These are phyloP conservation scores for Boechera retrofracta DNA, from an alignment of 345 rosid genomes.

Conservation along the genomic window DNA sequence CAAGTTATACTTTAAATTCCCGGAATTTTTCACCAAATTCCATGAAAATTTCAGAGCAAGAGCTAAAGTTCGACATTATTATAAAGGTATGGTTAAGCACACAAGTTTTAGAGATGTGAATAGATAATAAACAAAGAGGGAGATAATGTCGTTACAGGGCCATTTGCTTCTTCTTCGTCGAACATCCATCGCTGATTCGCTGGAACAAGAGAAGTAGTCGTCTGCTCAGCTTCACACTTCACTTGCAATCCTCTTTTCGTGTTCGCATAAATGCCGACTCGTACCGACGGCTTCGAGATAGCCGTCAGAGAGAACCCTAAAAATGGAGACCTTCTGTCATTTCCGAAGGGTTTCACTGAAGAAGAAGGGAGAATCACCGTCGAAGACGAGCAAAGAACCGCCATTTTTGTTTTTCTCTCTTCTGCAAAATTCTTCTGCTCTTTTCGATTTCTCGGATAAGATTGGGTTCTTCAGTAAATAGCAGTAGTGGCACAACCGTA, in stretches of 20 bases:
- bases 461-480: conserved; percentile 40
- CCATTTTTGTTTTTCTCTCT: conserved; percentile 46
- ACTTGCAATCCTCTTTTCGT: conserved; percentile 48
- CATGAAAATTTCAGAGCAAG: background rate
- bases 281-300: conserved; percentile 45
- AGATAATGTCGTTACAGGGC: conserved; percentile 57
- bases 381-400: conserved; percentile 51
- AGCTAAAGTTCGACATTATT: background rate
- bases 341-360: conserved; percentile 26
- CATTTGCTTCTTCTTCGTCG: conserved; percentile 64
- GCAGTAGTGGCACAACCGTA: conserved; percentile 3
- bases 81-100: background rate
- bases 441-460: conserved; percentile 48
- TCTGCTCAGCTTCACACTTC: conserved; percentile 54
- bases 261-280: conserved; percentile 33
- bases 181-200: conserved; percentile 80
- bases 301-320: conserved; percentile 51
- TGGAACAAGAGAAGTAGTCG: conserved; percentile 56
- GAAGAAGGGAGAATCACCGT: conserved; percentile 45
- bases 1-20: background rate
- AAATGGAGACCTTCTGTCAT: conserved; percentile 46
- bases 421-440: conserved; percentile 21
- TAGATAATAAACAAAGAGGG: conserved; percentile 19
- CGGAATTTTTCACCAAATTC: background rate
- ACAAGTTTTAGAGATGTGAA: background rate